phyloP scores from a whole-genome alignment of 164 flowering plant species.

The Nymphaea colorata region DNA sequence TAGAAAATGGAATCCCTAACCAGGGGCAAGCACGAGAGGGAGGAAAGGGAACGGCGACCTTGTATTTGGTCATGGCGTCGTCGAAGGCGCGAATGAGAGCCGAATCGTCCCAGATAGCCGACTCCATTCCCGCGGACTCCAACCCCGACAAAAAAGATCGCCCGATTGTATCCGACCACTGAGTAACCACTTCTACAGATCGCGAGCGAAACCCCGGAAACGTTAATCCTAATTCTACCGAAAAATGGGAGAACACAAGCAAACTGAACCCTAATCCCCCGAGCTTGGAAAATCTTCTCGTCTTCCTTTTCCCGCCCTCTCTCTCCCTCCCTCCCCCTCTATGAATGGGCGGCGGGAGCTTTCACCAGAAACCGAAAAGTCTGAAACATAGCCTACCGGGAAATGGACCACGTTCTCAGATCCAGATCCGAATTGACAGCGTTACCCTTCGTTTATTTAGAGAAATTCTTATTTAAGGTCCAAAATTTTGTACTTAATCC shows the following conservation, averaged over 20 bases:
- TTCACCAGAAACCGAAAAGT: no score
- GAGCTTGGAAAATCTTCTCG: neutral
- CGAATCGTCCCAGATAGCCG: slow-evolving; percentile 62
- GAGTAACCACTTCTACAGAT: neutral
- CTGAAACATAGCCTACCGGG: no score
- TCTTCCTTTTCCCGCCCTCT: neutral
- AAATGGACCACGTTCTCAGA: no score
- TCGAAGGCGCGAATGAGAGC: slow-evolving; percentile 64
- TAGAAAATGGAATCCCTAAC: slow-evolving; percentile 1
- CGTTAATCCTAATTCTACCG: neutral
- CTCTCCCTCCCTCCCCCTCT: neutral
- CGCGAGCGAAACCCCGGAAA: neutral
- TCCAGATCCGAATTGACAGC: no score
- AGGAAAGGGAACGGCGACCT: slow-evolving; percentile 21
- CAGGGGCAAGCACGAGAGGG: neutral
- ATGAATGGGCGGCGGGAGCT: no score
- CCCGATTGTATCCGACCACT: no score
- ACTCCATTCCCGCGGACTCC: slow-evolving; percentile 29
- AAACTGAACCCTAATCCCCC: neutral
- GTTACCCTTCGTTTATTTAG: no score
- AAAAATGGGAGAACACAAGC: neutral
- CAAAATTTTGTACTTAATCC: no score
- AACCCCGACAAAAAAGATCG: neutral
- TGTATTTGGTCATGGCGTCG: slow-evolving; percentile 48
- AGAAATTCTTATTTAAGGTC: no score